A percentile compares a stretch with the other conserved stretches of the same genome.
Conservation (phyloP, 768 basidiomycete species). For the Russula sp. region DNA sequence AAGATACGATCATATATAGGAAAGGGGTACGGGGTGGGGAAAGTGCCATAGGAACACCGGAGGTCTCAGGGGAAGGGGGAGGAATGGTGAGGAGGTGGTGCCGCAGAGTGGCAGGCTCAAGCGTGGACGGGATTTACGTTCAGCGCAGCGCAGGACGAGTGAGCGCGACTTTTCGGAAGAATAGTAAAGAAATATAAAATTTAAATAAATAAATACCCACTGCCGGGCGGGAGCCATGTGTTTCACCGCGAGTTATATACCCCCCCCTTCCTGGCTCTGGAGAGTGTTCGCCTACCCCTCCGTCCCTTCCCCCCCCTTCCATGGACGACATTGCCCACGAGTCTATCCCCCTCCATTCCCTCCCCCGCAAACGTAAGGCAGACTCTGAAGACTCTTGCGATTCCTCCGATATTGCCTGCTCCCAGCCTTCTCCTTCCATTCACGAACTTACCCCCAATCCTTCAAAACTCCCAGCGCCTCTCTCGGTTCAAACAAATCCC, state of each 20-base stretch:
- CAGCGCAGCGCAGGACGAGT: neutral
- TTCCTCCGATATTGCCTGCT: constrained; percentile 13
- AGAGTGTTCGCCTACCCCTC: constrained; percentile 18
- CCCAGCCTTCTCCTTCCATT: constrained; percentile 4
- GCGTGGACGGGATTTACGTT: constrained; percentile 18
- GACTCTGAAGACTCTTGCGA: constrained; percentile 37
- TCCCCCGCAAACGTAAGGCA: constrained; percentile 63
- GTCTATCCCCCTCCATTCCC: constrained; percentile 38
- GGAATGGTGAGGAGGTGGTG: neutral
- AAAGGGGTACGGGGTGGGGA: constrained; percentile 4
- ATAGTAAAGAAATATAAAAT: neutral
- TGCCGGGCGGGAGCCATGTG: constrained; percentile 25
- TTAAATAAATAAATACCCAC: neutral
- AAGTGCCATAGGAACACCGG: neutral
- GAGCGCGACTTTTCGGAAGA: no score
- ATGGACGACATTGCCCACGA: constrained; percentile 60
- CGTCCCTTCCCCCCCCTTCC: constrained; percentile 23
- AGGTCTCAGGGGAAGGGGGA: neutral
- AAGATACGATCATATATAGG: constrained; percentile 10
- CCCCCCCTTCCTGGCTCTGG: constrained; percentile 13
- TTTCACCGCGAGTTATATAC: constrained; percentile 34
- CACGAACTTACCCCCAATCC: constrained; percentile 10
- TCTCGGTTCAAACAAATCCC: constrained; percentile 19
- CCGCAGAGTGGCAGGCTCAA: constrained; percentile 6
- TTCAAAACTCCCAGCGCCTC: constrained; percentile 17